These are phyloP conservation scores for Ascochyta lentis DNA, from an alignment of 2,329 filamentous ascomycete genomes.

Conservation along the genomic window DNA sequence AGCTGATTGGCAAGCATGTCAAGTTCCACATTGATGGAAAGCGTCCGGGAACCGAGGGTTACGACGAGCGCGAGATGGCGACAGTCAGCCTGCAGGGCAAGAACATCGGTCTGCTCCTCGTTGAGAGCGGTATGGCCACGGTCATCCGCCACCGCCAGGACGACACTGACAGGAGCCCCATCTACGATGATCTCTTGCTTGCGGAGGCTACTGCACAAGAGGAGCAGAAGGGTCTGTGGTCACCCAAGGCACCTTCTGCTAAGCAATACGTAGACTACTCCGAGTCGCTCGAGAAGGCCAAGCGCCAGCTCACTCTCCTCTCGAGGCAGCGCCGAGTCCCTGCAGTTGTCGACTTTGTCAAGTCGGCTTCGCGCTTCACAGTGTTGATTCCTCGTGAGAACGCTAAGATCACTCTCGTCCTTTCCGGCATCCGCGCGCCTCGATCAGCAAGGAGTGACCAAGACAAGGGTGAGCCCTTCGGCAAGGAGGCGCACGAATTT, in stretches of 20 bases:
- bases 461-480: conserved; percentile 89
- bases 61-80: conserved; percentile 92
- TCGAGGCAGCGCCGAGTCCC: conserved; percentile 92
- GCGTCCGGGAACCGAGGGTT: conserved; percentile 86
- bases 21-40: conserved; percentile 88
- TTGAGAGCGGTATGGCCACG: conserved; percentile 92
- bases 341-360: conserved; percentile 95
- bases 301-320: conserved; percentile 86
- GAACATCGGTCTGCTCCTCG: conserved; percentile 82
- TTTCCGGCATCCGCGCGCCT: conserved; percentile 90
- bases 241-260: conserved; percentile 81
- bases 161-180: conserved; percentile 89
- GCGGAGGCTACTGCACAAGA: conserved; percentile 83
- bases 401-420: conserved; percentile 91
- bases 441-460: conserved; percentile 80
- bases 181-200: conserved; percentile 87
- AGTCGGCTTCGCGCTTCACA: conserved; percentile 94
- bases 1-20: conserved; percentile 94
- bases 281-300: conserved; percentile 91
- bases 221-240: conserved; percentile 94
- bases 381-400: conserved; percentile 90
- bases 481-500: conserved; percentile 91
- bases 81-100: conserved; percentile 84
- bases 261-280: conserved; percentile 89
- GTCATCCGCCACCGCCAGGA: conserved; percentile 96